Evolutionary conservation across 2,329 filamentous ascomycete species (phyloP), one percentile per base, ranked within the genome.

Genomic region (Monascus ruber): DNA sequence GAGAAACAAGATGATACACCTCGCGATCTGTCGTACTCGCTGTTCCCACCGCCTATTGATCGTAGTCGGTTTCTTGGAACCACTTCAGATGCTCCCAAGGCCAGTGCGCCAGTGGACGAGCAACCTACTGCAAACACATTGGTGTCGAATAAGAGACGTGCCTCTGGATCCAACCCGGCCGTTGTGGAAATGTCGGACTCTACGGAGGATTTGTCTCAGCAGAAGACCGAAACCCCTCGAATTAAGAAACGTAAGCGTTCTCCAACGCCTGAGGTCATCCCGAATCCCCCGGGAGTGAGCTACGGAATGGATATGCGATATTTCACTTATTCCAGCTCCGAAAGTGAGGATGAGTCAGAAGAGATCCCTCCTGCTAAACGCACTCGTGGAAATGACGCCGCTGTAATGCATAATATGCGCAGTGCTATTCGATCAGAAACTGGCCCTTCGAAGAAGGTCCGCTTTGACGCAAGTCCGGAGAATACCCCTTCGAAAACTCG

Each of bases 271-370:
- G 58, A 65, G 32, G 43, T 54, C 9, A 67, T 68, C 36, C 64
- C 64, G 4, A 65, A 66, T 40, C 64, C 64, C 6, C 42, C 49
- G 9, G 62, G 59, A 7, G 51, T 46, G 26, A 64, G 64, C 36
- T 68, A 65, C 49, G 64, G 65, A 7, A 46, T 68, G 49, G 50
- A 64, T 36, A 43, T 56, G 25, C 52, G 58, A 11, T 68, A 63
- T 36, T 65, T 65, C 42, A 50, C 41, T 31, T 56, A 59, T 38
- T 29, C 28, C 6, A 53, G 50, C 34, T 55, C 51, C 28, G 55
- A 58, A 11, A 53, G 53, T 17, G 60, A 62, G 27, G 50, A 53
- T 32, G 55, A 56, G 38, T 41, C 39, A 4, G 45, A 47, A 29
- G 35, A 39, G 31, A 48, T 49, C 24, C 34, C 33, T 9, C 25